Evolutionary conservation across 345 rosid species (phyloP).

Genomic region (Corchorus olitorius): DNA sequence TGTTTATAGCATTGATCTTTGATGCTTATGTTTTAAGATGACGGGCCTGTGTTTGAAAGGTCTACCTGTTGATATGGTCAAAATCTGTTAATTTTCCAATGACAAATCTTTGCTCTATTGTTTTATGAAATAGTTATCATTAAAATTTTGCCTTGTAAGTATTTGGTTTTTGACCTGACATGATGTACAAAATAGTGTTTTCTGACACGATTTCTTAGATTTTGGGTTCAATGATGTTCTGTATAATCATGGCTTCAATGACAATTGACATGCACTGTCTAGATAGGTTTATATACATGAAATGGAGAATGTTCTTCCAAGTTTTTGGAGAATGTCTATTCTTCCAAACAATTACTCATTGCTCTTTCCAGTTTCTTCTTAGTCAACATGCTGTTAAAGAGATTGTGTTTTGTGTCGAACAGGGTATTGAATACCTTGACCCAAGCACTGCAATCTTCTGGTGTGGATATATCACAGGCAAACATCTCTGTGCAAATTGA

Average conservation of each 20-base stretch:
- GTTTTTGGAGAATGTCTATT: too few species aligned
- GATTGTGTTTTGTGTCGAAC: conserved; percentile 25
- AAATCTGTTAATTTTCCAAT: background rate
- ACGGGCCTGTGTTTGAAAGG: background rate
- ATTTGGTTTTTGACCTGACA: background rate
- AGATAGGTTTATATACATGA: background rate
- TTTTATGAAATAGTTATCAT: background rate
- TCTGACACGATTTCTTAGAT: background rate
- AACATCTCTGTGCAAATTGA: conserved; percentile 66
- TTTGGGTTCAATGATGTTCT: background rate
- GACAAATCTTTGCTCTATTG: background rate
- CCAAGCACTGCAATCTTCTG: conserved; percentile 60
- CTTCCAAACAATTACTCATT: too few species aligned
- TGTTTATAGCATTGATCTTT: background rate
- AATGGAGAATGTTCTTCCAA: too few species aligned
- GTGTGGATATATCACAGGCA: conserved; percentile 69
- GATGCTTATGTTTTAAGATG: background rate
- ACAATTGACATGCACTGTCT: background rate
- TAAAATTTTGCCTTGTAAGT: background rate
- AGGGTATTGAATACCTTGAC: conserved; percentile 62
- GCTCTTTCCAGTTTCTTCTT: too few species aligned
- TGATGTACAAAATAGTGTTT: background rate
- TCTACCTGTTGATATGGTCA: background rate
- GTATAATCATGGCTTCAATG: background rate
- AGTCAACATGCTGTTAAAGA: background rate